Percentiles rank a stretch among this genome's conserved stretches.
Conservation (phyloP, 305 asterid species). For the Solanum hybrid region DNA sequence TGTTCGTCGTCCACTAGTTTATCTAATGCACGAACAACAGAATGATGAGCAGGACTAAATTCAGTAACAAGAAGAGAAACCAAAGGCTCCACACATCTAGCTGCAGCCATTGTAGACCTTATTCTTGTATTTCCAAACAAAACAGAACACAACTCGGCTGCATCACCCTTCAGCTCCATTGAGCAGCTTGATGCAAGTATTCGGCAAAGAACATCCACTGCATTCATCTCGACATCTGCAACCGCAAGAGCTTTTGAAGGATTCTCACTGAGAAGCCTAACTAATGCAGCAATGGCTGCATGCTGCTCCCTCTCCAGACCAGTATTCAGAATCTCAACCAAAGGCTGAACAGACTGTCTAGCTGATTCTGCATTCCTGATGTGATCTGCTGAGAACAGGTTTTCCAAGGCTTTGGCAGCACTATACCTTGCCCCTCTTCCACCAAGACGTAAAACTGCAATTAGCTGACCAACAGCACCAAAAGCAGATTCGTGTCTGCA, state of each 20-base stretch:
- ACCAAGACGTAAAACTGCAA: conserved; percentile 95
- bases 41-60: conserved; percentile 75
- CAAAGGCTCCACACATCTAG: conserved; percentile 78
- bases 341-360: conserved; percentile 96
- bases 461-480: conserved; percentile 93
- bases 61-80: conserved; percentile 69
- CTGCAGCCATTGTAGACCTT: conserved; percentile 74
- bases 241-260: conserved; percentile 93
- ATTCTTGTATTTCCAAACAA: conserved; percentile 72
- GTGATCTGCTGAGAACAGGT: conserved; percentile 91
- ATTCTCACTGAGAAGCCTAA: conserved; percentile 82
- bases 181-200: conserved; percentile 77
- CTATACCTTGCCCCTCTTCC: conserved; percentile 97
- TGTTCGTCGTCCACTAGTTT: conserved; percentile 89
- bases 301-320: conserved; percentile 99
- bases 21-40: conserved; percentile 88
- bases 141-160: conserved; percentile 72
- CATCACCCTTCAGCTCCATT: conserved; percentile 82
- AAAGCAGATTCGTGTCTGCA: conserved; percentile 95
- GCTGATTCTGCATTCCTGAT: conserved; percentile 97
- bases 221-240: conserved; percentile 96
- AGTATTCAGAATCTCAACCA: conserved; percentile 85
- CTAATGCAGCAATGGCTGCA: conserved; percentile 97
- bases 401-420: conserved; percentile 98
- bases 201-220: conserved; percentile 83